Evolutionary conservation across 108 stramenopile genomes (phyloP).

Genomic region (Cyclotella cryptica): DNA sequence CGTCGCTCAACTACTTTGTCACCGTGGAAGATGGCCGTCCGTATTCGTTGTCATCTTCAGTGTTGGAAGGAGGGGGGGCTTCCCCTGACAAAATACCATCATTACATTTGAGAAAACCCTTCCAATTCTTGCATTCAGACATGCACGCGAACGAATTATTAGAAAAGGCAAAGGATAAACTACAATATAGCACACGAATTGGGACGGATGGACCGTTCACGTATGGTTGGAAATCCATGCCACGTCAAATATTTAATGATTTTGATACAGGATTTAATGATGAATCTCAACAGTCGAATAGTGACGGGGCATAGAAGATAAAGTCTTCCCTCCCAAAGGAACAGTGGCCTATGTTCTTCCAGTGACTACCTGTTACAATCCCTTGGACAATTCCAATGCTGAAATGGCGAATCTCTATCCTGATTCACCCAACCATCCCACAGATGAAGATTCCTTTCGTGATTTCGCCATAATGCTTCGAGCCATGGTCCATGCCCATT

Average conservation of each 20-base stretch:
- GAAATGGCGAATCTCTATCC: conserved; percentile 23
- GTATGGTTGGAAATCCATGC: conserved; percentile 55
- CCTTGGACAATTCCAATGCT: neutral
- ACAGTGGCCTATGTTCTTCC: conserved; percentile 47
- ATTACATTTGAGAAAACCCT: conserved; percentile 25
- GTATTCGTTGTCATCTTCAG: conserved; percentile 1
- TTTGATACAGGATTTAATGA: conserved; percentile 17
- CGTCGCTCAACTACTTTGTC: conserved; percentile 45
- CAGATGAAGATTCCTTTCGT: conserved; percentile 37
- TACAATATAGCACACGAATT: conserved; percentile 18
- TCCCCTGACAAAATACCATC: conserved; percentile 27
- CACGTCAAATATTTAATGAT: conserved; percentile 44
- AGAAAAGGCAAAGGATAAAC: conserved; percentile 23
- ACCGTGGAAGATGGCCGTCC: conserved; percentile 25
- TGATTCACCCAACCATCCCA: conserved; percentile 33
- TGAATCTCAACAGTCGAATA: conserved; percentile 20
- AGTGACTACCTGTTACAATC: conserved; percentile 35
- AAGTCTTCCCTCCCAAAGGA: conserved; percentile 32
- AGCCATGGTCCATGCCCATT: conserved; percentile 65
- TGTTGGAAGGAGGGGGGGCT: conserved; percentile 35
- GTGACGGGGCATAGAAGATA: neutral
- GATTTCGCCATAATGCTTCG: conserved; percentile 62
- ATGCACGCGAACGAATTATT: conserved; percentile 9
- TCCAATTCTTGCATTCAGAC: conserved; percentile 31
- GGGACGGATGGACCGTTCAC: conserved; percentile 26